phyloP scores from a whole-genome alignment of 768 basidiomycete species.

The Auricularia sp. region DNA sequence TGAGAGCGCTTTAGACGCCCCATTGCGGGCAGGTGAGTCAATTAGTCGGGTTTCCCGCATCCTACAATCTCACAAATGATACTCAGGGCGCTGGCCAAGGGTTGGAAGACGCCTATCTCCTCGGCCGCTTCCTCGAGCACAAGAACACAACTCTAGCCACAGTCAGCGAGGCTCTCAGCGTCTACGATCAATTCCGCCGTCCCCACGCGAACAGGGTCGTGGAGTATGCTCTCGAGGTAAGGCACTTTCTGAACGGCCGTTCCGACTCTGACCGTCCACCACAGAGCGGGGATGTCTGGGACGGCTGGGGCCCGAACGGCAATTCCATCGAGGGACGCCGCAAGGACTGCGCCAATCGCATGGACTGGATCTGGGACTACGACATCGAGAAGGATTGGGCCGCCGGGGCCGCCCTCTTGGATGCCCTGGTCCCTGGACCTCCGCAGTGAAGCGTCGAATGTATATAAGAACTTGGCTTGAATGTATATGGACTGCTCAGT shows the following conservation, averaged over 20 bases:
- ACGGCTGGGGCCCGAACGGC: neutral
- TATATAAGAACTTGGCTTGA: too few species aligned
- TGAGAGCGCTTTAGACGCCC: neutral
- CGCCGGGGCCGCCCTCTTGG: too few species aligned
- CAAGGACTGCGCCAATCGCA: too few species aligned
- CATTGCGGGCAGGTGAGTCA: neutral
- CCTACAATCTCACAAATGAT: too few species aligned
- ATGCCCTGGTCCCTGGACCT: too few species aligned
- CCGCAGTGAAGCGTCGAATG: too few species aligned
- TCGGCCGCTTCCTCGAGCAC: slow-evolving; percentile 14
- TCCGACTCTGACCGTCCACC: neutral
- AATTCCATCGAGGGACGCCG: too few species aligned
- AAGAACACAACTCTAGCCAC: slow-evolving; percentile 5
- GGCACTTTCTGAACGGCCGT: neutral
- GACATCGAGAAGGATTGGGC: too few species aligned
- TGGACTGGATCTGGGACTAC: too few species aligned
- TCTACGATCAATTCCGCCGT: slow-evolving; percentile 15
- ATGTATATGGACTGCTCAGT: too few species aligned
- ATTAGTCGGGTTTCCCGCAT: neutral
- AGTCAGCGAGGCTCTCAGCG: slow-evolving; percentile 9
- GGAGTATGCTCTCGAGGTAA: neutral
- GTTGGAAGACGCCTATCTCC: slow-evolving; percentile 16
- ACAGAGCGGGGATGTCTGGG: neutral
- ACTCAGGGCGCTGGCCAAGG: neutral
- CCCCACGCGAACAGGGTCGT: slow-evolving; percentile 9